Conservation (phyloP, 1,284 basidiomycete species). For the Rhizopogon hawkerae region DNA sequence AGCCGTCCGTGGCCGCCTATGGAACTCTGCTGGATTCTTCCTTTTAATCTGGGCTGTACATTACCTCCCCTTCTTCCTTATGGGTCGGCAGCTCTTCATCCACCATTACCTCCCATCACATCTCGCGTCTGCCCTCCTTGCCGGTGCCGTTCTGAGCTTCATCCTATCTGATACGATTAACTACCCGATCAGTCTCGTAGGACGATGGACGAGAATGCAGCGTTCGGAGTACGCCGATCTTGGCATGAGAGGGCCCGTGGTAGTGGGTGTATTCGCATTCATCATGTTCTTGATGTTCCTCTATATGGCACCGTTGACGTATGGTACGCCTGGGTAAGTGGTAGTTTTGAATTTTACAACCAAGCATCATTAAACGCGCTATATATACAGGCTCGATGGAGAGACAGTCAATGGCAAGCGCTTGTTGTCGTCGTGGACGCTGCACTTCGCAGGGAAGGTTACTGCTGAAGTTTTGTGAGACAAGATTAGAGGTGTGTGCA, state of each 20-base stretch:
- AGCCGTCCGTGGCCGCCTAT: constrained; percentile 86
- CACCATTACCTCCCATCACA: constrained; percentile 98
- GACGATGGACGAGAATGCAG: constrained; percentile 49
- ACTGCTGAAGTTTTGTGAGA: constrained; percentile 31
- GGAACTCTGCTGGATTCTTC: constrained; percentile 96
- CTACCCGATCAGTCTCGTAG: constrained; percentile 77
- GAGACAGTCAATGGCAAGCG: constrained; percentile 65
- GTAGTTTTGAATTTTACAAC: constrained; percentile 2
- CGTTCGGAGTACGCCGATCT: constrained; percentile 65
- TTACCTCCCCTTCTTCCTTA: constrained; percentile 97
- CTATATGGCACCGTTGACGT: constrained; percentile 83
- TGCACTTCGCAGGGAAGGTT: constrained; percentile 75
- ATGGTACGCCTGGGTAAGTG: constrained; percentile 83
- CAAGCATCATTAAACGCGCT: constrained; percentile 8
- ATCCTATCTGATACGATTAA: constrained; percentile 88
- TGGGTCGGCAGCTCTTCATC: constrained; percentile 94
- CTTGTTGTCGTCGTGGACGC: constrained; percentile 69
- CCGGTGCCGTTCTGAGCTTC: constrained; percentile 89
- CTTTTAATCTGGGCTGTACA: constrained; percentile 90
- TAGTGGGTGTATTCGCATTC: constrained; percentile 52
- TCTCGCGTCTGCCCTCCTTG: constrained; percentile 84
- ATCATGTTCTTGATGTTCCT: constrained; percentile 61
- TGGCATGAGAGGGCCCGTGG: constrained; percentile 56
- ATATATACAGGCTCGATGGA: constrained; percentile 54
- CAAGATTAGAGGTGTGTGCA: neutral